Base-by-base conservation (phyloP, 2,329 filamentous ascomycete species). In the Magnaporthales sp. region DNA sequence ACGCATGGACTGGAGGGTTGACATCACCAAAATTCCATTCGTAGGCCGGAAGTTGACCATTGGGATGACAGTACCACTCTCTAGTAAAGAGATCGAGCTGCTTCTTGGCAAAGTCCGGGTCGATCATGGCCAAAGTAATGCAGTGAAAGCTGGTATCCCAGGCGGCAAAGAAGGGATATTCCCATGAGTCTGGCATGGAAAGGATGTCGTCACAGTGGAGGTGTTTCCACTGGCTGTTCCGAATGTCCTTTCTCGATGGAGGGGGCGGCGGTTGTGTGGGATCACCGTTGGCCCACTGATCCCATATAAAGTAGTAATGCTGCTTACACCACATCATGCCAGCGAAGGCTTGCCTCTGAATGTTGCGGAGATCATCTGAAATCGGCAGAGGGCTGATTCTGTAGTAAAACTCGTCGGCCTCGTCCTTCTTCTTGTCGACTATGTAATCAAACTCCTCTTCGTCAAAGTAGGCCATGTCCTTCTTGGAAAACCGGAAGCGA, bases 251-350 rank as follows among this genome's bases (percentile, higher is more conserved):
- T 66, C 94, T 86, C 54, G 86, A 84, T 0, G 90, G 82, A 0
- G 94, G 94, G 29, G 95, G 95, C 32, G 94, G 91, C 60, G 93
- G 92, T 82, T 93, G 92, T 63, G 84, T 85, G 11, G 93, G 93
- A 75, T 98, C 94, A 65, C 94, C 94, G 70, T 96, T 96, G 29
- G 93, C 93, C 94, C 94, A 98, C 75, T 98, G 91, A 70, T 98
- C 93, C 92, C 93, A 97, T 72, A 98, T 88, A 77, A 98, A 97
- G 75, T 96, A 87, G 77, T 98, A 98, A 79, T 92, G 92, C 77
- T 98, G 94, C 77, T 98, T 98, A 69, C 91, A 96, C 94, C 94
- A 98, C 84, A 98, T 90, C 94, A 98, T 98, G 66, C 95, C 94
- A 0, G 93, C 89, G 71, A 97, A 91, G 4, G 94, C 95, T 77